Conservation (phyloP, 1,139 yeast species). For the Geotrichum bryndzae region DNA sequence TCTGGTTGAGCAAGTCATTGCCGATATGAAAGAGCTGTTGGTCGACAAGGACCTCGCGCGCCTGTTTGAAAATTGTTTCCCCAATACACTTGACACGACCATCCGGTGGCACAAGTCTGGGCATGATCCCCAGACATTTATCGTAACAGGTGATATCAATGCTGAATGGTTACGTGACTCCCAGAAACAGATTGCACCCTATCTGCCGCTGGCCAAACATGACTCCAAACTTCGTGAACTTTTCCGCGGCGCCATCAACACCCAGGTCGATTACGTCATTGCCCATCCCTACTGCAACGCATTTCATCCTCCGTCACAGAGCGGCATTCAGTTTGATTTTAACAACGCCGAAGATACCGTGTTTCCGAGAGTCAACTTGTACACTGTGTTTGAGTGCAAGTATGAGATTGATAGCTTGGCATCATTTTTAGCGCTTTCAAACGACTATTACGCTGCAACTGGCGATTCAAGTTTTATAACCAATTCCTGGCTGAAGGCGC, state of each 20-base stretch:
- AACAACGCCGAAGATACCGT: slow-evolving; percentile 61
- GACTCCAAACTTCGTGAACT: slow-evolving; percentile 49
- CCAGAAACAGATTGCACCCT: slow-evolving; percentile 74
- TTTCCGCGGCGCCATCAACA: slow-evolving; percentile 71
- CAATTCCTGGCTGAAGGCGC: slow-evolving; percentile 55
- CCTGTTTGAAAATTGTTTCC: slow-evolving; percentile 74
- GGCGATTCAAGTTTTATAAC: slow-evolving; percentile 49
- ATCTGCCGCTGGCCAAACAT: slow-evolving; percentile 50
- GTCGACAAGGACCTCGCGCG: slow-evolving; percentile 63
- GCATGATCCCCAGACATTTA: slow-evolving; percentile 44
- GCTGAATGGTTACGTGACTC: slow-evolving; percentile 90
- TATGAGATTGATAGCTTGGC: slow-evolving; percentile 86
- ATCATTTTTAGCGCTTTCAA: slow-evolving; percentile 66
- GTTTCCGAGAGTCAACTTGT: slow-evolving; percentile 63
- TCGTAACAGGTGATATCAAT: slow-evolving; percentile 81
- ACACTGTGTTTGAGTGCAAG: slow-evolving; percentile 77
- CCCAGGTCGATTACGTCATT: slow-evolving; percentile 60
- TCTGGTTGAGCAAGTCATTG: slow-evolving; percentile 58
- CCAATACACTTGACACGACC: slow-evolving; percentile 85
- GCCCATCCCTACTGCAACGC: slow-evolving; percentile 82
- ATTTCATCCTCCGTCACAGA: slow-evolving; percentile 73
- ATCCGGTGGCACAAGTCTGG: slow-evolving; percentile 58
- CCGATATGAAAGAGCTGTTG: slow-evolving; percentile 47
- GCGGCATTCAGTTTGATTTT: slow-evolving; percentile 46
- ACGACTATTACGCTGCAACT: slow-evolving; percentile 58